phyloP scores from a whole-genome alignment of 208 protist genomes.

The Tritrichomonas foetus region DNA sequence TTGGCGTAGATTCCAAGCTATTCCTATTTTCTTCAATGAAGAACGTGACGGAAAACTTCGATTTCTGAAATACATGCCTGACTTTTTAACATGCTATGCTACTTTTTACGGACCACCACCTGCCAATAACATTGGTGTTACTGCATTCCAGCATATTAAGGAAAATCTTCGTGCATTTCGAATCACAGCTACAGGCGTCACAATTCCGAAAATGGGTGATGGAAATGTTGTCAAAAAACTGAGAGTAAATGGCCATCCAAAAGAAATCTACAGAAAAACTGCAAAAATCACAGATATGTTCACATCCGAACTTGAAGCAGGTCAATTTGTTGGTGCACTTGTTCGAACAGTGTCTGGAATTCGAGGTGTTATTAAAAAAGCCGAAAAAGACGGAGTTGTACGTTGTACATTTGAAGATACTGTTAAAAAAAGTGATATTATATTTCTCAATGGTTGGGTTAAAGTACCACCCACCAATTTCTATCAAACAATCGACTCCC shows the following conservation, averaged over 20 bases:
- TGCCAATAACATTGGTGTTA: conserved; percentile 78
- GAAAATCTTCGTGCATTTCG: conserved; percentile 44
- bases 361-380: conserved; percentile 94
- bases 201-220: conserved; percentile 82
- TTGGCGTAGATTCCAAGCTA: conserved; percentile 92
- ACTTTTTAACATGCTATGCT: conserved; percentile 96
- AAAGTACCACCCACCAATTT: conserved; percentile 79
- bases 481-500: conserved; percentile 81
- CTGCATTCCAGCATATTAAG: conserved; percentile 50
- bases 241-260: conserved; percentile 89
- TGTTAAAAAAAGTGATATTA: conserved; percentile 91
- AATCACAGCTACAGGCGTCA: conserved; percentile 64
- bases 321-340: conserved; percentile 95
- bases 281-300: conserved; percentile 89
- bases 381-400: conserved; percentile 73
- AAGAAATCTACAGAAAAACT: conserved; percentile 94
- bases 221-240: conserved; percentile 97
- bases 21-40: conserved; percentile 66
- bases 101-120: conserved; percentile 91
- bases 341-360: conserved; percentile 95
- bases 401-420: conserved; percentile 99
- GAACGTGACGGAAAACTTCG: conserved; percentile 85
- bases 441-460: conserved; percentile 96
- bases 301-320: conserved; percentile 61
- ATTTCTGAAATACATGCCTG: conserved; percentile 98